Percentiles rank a stretch among this genome's conserved stretches.
phyloP scores from a whole-genome alignment of 352 stramenopile species.

The Pythium periplocum region DNA sequence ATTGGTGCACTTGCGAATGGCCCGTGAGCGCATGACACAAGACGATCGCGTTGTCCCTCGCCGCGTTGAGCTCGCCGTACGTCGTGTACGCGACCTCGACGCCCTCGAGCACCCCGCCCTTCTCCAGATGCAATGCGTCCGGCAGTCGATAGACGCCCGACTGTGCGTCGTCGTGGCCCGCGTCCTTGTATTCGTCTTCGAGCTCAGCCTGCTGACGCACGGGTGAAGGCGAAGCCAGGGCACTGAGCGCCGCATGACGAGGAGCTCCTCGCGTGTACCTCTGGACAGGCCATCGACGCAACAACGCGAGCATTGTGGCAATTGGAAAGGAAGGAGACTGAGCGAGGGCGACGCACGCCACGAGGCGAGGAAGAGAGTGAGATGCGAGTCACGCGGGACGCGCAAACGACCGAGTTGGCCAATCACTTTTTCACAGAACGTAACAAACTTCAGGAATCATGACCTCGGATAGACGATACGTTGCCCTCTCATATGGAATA shows the following conservation, averaged over 20 bases:
- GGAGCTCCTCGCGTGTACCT: no score
- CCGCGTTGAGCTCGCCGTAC: conserved; percentile 88
- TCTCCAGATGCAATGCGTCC: conserved; percentile 51
- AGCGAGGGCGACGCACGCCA: no score
- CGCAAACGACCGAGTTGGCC: no score
- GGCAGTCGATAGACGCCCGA: conserved; percentile 41
- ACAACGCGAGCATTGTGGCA: no score
- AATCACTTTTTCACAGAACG: no score
- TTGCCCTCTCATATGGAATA: no score
- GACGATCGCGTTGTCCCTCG: conserved; percentile 89
- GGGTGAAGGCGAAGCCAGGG: background rate
- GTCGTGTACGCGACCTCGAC: conserved; percentile 92
- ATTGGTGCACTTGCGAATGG: conserved; percentile 91
- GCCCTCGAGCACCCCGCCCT: conserved; percentile 49
- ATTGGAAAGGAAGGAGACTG: no score
- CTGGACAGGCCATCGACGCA: no score
- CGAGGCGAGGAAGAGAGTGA: no score
- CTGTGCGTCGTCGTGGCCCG: conserved; percentile 33
- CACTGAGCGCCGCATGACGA: background rate
- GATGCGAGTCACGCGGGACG: no score
- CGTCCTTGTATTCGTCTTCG: conserved; percentile 61
- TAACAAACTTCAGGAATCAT: no score
- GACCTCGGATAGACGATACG: no score
- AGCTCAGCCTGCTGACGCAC: conserved; percentile 16
- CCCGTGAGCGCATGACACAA: conserved; percentile 95